Base-by-base conservation (phyloP, 2,329 filamentous ascomycete genomes). In the Pyricularia grisea region DNA sequence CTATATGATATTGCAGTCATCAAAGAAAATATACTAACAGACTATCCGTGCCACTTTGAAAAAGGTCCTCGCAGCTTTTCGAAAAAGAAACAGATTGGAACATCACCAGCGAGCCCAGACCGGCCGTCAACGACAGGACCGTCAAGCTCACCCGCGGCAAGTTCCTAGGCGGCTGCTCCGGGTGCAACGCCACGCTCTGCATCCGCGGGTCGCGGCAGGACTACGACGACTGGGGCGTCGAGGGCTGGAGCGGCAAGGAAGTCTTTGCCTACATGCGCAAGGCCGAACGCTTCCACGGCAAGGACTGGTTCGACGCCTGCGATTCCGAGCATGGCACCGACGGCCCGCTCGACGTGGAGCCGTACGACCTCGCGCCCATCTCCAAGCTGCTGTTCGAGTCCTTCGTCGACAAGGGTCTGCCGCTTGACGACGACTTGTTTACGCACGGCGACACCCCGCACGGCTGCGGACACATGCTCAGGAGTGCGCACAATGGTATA, bases 191-290 rank as follows among this genome's bases (percentile, higher is more conserved):
- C 75, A 88, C 85, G 76, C 88, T 86, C 17, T 90, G 87, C 87
- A 80, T 88, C 5, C 85, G 83, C 1, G 87, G 87, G 1, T 84
- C 81, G 69, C 82, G 83, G 68, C 80, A 80, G 2, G 89, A 86
- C 0, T 89, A 86, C 72, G 84, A 94, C 74, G 88, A 89, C 25
- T 86, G 90, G 81, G 90, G 91, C 66, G 92, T 91, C 6, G 87
- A 91, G 72, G 81, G 85, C 66, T 90, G 87, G 87, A 87, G 78
- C 0, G 89, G 85, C 83, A 81, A 87, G 1, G 78, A 75, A 10
- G 77, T 80, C 58, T 78, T 81, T 3, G 78, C 80, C 9, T 88
- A 88, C 71, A 78, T 88, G 7, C 79, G 81, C 71, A 88, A 88
- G 78, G 79, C 80, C n/a, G 84, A 80, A 0, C 87, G 81, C 23